Evolutionary conservation across 2,329 filamentous ascomycete species (phyloP), one percentile per base, ranked within the genome.

Genomic region (Botrytis medusae): DNA sequence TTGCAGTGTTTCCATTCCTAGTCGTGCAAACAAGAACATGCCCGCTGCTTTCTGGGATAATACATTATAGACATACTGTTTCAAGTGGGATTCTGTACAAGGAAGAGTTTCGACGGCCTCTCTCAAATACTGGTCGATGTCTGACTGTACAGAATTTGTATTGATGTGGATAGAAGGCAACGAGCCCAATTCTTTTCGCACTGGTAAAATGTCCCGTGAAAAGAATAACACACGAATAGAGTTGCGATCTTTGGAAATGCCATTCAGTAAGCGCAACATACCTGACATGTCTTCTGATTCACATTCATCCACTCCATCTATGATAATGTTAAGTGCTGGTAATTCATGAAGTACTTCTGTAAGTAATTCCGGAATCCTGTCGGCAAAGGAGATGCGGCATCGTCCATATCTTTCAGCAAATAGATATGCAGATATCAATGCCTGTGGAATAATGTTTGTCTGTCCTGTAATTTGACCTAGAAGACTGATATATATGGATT

Each of bases 221-320:
- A 72, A 72, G 25, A 72, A 68, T 20, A 72, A 32, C 9, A 72
- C 29, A 14, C 71, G 71, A 29, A 72, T 37, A 16, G 62, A 61
- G 37, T 68, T 59, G 22, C 40, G 40, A 29, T 72, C 34, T 42
- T 32, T 40, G 8, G 71, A 67, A 60, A 68, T 34, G 20, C 32
- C 29, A 8, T 34, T 48, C 9, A 72, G 44, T 20, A 68, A 48
- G 9, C 51, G 71, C 61, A 72, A 68, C 29, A 69, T 72, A n/a
- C 64, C 63, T 25, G 54, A 42, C 46, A 72, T 60, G 25, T 69
- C 71, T 29, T 60, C 51, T 10, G 40, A 59, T 29, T 72, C 71
- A 60, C 71, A 72, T 68, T 72, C 71, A 34, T 72, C 71, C n/a
- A 72, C 44, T 14, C 62, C 71, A 61, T 72, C 71, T 42, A 72